Conservation (phyloP, 202 grass and related monocot species). For the Zoysia matrella region DNA sequence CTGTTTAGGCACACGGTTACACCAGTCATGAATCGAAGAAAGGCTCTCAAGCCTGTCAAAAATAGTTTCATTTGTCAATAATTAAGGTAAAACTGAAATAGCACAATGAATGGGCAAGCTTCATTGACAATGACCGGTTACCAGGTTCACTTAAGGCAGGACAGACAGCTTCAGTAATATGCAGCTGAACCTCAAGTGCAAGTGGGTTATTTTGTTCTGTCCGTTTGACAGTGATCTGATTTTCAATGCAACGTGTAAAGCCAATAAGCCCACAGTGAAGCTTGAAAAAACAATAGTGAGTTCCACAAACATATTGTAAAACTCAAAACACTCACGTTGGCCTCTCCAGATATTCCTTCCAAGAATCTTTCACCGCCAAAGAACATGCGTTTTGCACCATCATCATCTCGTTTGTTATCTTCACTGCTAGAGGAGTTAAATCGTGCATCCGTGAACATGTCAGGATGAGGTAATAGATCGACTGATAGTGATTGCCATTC, state of each 20-base stretch:
- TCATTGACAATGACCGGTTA: constrained; percentile 45
- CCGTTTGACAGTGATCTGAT: constrained; percentile 90
- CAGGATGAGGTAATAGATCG: constrained; percentile 97
- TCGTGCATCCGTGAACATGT: constrained; percentile 91
- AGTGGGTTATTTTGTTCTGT: constrained; percentile 90
- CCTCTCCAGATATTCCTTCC: constrained; percentile 98
- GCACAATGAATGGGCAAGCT: constrained; percentile 35
- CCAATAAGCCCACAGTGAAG: constrained; percentile 32
- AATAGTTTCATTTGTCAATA: constrained; percentile 37
- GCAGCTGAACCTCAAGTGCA: constrained; percentile 91
- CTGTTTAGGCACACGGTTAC: constrained; percentile 90
- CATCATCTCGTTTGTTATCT: constrained; percentile 77
- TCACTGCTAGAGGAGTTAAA: constrained; percentile 72
- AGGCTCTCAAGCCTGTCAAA: constrained; percentile 82
- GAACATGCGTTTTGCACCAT: constrained; percentile 92
- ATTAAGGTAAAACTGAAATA: constrained; percentile 25
- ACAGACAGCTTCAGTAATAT: constrained; percentile 98
- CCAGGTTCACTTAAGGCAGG: constrained; percentile 99
- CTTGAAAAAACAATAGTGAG: constrained; percentile 31
- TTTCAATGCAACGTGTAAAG: constrained; percentile 45
- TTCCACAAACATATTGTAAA: constrained; percentile 29
- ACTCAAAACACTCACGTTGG: constrained; percentile 73
- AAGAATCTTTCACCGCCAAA: constrained; percentile 97
- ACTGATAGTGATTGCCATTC: constrained; percentile 95
- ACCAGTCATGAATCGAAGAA: constrained; percentile 98